phyloP scores from a whole-genome alignment of 1,139 yeast species.

The Hyphopichia buzzinii region DNA sequence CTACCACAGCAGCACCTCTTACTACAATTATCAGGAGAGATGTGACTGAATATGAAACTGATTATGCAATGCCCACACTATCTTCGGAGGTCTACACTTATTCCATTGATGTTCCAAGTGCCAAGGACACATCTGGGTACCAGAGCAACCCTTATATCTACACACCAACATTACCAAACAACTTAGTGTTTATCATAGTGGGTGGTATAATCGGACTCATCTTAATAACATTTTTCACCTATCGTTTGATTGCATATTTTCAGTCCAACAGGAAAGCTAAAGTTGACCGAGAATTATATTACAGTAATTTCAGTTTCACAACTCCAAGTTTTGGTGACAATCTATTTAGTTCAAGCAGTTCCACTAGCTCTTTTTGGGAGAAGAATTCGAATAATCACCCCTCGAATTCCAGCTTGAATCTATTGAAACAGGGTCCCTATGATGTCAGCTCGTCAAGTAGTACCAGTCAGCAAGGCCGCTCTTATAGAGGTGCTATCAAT shows the following conservation, averaged over 20 bases:
- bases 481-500: constrained; percentile 19
- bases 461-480: constrained; percentile 19
- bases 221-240: constrained; percentile 18
- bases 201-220: constrained; percentile 35
- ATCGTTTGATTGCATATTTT: constrained; percentile 23
- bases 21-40: too few species aligned
- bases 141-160: constrained; percentile 33
- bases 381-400: constrained; percentile 10
- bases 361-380: constrained; percentile 29
- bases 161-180: constrained; percentile 24
- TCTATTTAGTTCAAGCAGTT: constrained; percentile 7
- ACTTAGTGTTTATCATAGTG: constrained; percentile 43
- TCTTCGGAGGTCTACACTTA: constrained; percentile 11
- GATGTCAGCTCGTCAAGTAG: background rate
- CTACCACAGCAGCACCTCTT: background rate
- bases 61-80: background rate
- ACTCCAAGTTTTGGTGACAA: constrained; percentile 7
- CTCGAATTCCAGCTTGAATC: constrained; percentile 3
- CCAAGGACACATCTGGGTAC: constrained; percentile 5
- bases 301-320: constrained; percentile 12
- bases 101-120: constrained; percentile 14
- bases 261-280: constrained; percentile 29
- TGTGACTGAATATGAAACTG: too few species aligned
- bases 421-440: constrained; percentile 10
- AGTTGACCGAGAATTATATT: constrained; percentile 36